Evolutionary conservation across 768 basidiomycete species (phyloP), one percentile per base, ranked within the genome.

Genomic region (Pleurotus pulmonarius): DNA sequence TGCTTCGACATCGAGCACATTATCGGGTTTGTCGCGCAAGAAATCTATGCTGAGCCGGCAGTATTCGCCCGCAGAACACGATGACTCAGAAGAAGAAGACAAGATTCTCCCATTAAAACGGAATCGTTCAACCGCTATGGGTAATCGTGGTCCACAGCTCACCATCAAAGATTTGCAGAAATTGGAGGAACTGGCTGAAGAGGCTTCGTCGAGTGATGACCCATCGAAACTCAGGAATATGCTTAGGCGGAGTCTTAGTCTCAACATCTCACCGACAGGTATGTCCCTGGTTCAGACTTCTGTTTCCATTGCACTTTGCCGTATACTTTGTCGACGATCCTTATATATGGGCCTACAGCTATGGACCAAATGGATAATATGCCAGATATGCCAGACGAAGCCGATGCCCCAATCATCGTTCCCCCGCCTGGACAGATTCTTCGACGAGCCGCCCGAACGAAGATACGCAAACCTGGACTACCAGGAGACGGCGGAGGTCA

Each of bases 131-230:
- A 83, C 86, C 67, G 73, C 89, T 46, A 86, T 82, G 68, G 75
- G 76, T 34, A 82, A 86, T 65, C 75, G 80, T 41, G 87, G 86
- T 0, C 94, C 94, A 20, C 90, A 95, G 67, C 81, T 98, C 51
- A 96, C 94, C 11, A 90, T 98, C 69, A 85, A 76, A 64, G 97
- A 98, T 70, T 75, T 98, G n/a, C 95, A 98, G 70, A 88, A 86
- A 69, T 76, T 99, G 57, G 97, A 99, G 70, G 84, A 90, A 67
- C 74, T 98, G 29, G 94, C 94, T 39, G 92, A 95, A 72, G 92
- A 96, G 67, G 92, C 92, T 0, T 87, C 87, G 34, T 78, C 76
- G 64, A 92, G 83, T 64, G 87, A 88, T 64, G 94, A 94, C 74
- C 87, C 92, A 16, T 82, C 86, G 46, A 85, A 80, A 67, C 83